Evolutionary conservation across 192 early-diverging fungal species (phyloP).

Genomic region (Funneliformis mosseae): DNA sequence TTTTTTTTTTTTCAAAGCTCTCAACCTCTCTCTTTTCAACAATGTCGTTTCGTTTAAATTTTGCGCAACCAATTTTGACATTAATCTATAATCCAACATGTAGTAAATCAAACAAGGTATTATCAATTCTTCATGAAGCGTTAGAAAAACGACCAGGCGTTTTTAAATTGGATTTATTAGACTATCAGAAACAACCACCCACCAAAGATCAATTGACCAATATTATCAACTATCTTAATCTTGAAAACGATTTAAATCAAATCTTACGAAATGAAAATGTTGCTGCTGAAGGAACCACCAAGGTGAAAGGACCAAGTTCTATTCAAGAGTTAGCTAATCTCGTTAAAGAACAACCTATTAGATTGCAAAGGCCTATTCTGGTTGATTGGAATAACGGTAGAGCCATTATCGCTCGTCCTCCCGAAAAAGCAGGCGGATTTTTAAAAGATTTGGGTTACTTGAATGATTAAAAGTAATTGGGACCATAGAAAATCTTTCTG

Average conservation of each 20-base stretch:
- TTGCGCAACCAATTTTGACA: conserved; percentile 7
- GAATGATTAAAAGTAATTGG: not conserved
- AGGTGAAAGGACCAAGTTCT: not conserved
- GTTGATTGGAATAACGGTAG: conserved; percentile 31
- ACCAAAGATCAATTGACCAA: conserved; percentile 8
- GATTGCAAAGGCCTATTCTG: conserved; percentile 18
- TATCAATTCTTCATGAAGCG: conserved; percentile 6
- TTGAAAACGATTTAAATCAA: conserved; percentile 12
- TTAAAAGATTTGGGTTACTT: conserved; percentile 24
- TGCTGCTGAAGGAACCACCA: not conserved
- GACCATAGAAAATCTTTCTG: no score
- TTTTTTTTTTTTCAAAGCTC: not conserved
- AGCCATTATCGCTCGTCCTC: conserved; percentile 31
- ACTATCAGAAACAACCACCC: conserved; percentile 18
- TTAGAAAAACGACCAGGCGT: not conserved
- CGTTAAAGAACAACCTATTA: conserved; percentile 13
- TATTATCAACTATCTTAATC: conserved; percentile 2
- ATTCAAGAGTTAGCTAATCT: not conserved
- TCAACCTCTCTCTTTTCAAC: not conserved
- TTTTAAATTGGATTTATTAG: conserved; percentile 16
- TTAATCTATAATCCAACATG: conserved; percentile 2
- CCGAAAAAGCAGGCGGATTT: conserved; percentile 15
- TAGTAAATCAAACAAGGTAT: not conserved
- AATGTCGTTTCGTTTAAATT: conserved; percentile 10
- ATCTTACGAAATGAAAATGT: not conserved